A percentile compares a stretch with the other conserved stretches of the same genome.
phyloP scores from a whole-genome alignment of 2,329 filamentous ascomycete genomes.

The Sporothrix schenckii region DNA sequence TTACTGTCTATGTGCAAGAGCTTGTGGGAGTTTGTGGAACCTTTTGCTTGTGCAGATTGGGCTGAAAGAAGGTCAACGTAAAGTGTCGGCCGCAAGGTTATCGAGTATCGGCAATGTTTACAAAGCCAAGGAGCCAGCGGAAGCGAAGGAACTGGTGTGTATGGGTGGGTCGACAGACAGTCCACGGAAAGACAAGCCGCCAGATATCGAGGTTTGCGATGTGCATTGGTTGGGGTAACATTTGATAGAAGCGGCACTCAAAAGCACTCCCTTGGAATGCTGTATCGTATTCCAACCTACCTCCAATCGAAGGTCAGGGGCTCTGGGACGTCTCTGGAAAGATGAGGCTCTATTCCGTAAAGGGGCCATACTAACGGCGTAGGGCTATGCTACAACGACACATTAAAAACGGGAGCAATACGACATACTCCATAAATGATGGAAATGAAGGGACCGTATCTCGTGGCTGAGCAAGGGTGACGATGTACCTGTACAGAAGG shows the following conservation, averaged over 20 bases:
- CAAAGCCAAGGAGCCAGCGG: not conserved
- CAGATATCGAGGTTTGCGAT: not conserved
- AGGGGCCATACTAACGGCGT: not conserved
- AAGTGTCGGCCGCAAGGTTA: conserved; percentile 10
- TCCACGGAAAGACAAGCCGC: not conserved
- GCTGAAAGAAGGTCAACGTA: conserved; percentile 13
- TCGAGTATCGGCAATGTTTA: not conserved
- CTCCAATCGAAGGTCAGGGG: not conserved
- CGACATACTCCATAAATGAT: not conserved
- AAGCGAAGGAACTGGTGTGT: not conserved
- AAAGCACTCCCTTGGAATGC: too few relatives aligned
- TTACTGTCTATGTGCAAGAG: too few relatives aligned
- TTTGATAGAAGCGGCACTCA: not conserved
- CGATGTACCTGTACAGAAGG: not conserved
- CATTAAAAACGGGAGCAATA: not conserved
- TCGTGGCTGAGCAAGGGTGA: not conserved
- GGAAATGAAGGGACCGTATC: not conserved
- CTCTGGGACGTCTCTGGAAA: not conserved
- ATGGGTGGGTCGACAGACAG: conserved; percentile 1
- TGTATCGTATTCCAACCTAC: too few relatives aligned
- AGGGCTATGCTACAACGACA: not conserved
- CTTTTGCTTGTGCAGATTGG: not conserved
- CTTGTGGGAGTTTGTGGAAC: not conserved
- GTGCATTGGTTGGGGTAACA: not conserved
- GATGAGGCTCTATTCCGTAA: not conserved